Base-by-base conservation (phyloP, 1,284 basidiomycete genomes). In the Boletus smithii region DNA sequence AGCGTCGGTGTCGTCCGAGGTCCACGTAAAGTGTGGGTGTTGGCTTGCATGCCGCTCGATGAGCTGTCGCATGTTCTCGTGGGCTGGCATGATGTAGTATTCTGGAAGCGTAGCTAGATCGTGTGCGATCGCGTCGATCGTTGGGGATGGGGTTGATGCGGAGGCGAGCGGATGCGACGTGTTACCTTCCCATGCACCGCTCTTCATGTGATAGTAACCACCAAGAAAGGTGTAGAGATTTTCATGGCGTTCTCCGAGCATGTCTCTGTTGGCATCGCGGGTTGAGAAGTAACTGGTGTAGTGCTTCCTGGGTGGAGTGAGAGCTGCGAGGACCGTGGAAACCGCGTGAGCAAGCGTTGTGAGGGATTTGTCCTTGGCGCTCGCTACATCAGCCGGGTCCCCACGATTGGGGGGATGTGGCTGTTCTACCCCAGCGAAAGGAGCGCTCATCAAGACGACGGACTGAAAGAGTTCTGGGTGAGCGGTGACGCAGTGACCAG, bases 31-130 rank as follows among this genome's bases (percentile, higher is more conserved):
- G 41, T 5, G 47, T 44, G 16, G 66, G 58, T 50, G 67, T 23
- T 29, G 48, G 40, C 27, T 29, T 8, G 50, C 66, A 5, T 63
- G 42, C n/a, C 60, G 58, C 20, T 50, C 45, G 17, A 81, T 69
- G 18, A 72, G 64, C 41, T 79, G 64, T 2, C 76, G 73, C 80
- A 84, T 84, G 30, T 68, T 75, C 39, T 71, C 66, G 20, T 70
- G 54, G 8, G 72, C 59, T 16, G 73, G 75, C 81, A 84, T 83
- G 55, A 83, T 65, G 56, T 85, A 83, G 69, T 84, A 84, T n/a
- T 70, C 69, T 5, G 83, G 81, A 22, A 85, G 55, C 5, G 57
- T 53, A 1, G 72, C 69, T 24, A 83, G 62, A 29, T 69, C 62
- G 17, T 48, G 53, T 1, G 60, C 53, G 31, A 68, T 62, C 30